Base-by-base conservation (phyloP, 2,329 filamentous ascomycete species). In the Cercospora janseana region DNA sequence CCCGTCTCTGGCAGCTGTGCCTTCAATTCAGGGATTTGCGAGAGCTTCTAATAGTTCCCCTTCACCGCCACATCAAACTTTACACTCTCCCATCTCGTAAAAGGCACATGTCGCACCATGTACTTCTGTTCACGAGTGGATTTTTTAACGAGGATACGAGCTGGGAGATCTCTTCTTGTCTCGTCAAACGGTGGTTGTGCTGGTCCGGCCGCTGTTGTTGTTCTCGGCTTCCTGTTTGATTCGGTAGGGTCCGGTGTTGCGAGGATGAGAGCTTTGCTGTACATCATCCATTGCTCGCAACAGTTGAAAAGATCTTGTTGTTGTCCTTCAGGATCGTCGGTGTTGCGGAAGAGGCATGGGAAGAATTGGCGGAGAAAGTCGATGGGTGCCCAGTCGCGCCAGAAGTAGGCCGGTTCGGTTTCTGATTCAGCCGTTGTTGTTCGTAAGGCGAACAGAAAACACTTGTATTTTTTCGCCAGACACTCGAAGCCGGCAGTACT, bases 281-380 rank as follows among this genome's bases (percentile, higher is more conserved):
- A 65, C 72, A 75, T 75, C 72, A 75, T 75, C 69, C 70, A 75
- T 69, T 72, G 72, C 58, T 75, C 72, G 7, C 70, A 65, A 1
- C 67, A 69, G 5, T 53, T 54, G 54, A 74, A 46, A n/a, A n/a
- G n/a, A 47, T 66, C 49, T 61, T 55, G 24, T 64, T 43, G 40
- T 26, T 43, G 40, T 9, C 20, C 26, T 43, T 31, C 26, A 4
- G 40, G 26, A n/a, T 43, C 66, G 24, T 66, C 62, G 32, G 63
- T 60, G 37, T 62, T 68, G 60, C 41, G 24, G 18, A 83, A 85
- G 2, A 72, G 68, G 13, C 69, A 73, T 42, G 68, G 60, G 60
- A 79, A 81, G 81, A 81, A 85, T 66, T 86, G 82, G 0, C 76
- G 80, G 12, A 86, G 72, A 66, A 75, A 83, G 31, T 79, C 80